A percentile compares a stretch with the other conserved stretches of the same genome.
These are phyloP conservation scores for Trifolium fragiferum DNA, from an alignment of 306 rosid species.

Conservation along the genomic window DNA sequence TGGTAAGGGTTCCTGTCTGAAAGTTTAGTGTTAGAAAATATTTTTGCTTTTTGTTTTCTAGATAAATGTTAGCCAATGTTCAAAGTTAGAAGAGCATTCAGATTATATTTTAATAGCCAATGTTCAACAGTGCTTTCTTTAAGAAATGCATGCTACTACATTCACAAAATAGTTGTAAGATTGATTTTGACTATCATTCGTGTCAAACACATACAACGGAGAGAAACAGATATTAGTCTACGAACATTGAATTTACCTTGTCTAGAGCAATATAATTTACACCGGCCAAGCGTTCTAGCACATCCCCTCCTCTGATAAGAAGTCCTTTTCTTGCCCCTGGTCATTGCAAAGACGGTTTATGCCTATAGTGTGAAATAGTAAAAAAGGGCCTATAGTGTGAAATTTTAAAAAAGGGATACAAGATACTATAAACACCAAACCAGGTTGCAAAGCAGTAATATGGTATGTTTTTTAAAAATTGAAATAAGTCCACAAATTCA, in stretches of 20 bases:
- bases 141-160: constrained; percentile 25
- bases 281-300: constrained; percentile 82
- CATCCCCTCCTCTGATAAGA: constrained; percentile 96
- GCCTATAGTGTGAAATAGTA: constrained; percentile 17
- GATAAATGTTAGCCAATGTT: constrained; percentile 4
- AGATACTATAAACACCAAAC: constrained; percentile 18
- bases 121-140: not conserved
- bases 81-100: constrained; percentile 1
- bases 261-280: constrained; percentile 83
- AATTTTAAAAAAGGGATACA: constrained; percentile 17
- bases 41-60: constrained; percentile 6
- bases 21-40: constrained; percentile 40
- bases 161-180: constrained; percentile 20
- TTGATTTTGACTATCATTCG: not conserved
- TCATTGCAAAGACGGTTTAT: constrained; percentile 38
- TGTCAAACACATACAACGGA: constrained; percentile 4
- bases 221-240: constrained; percentile 15
- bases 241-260: constrained; percentile 59
- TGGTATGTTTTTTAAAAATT: not conserved
- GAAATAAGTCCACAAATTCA: constrained; percentile 18
- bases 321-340: constrained; percentile 98
- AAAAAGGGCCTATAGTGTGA: too few relatives aligned
- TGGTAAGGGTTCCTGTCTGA: constrained; percentile 98
- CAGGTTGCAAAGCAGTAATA: not conserved
- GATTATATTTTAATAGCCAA: not conserved